A percentile compares a stretch with the other conserved stretches of the same genome.
phyloP scores from a whole-genome alignment of 2,329 filamentous ascomycete species.

The Colletotrichum orchidophilum region DNA sequence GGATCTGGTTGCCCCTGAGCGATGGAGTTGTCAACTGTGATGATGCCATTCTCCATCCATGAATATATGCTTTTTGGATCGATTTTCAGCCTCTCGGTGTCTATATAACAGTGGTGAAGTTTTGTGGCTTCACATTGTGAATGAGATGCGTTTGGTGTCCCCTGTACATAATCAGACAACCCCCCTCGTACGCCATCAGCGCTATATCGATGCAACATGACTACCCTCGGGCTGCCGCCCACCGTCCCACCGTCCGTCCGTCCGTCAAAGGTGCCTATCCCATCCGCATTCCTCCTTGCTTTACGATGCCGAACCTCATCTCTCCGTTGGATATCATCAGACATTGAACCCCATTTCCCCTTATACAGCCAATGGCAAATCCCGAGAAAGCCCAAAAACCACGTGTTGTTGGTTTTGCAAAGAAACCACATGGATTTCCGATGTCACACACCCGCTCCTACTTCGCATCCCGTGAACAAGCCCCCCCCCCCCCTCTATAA shows the following conservation, averaged over 20 bases:
- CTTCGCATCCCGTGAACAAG: neutral
- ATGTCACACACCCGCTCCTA: neutral
- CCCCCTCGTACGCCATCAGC: neutral
- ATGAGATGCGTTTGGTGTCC: neutral
- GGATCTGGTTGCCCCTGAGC: too few species aligned
- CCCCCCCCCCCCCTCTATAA: too few species aligned
- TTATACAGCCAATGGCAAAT: neutral
- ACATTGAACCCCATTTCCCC: rapidly evolving
- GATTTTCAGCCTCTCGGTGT: too few species aligned
- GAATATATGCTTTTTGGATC: too few species aligned
- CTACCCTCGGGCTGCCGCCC: neutral
- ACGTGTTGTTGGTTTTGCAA: too few species aligned
- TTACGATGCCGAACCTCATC: neutral
- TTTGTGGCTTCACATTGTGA: neutral
- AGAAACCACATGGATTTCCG: too few species aligned
- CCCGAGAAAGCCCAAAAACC: neutral
- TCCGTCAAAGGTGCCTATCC: too few species aligned
- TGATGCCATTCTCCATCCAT: too few species aligned
- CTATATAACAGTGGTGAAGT: neutral
- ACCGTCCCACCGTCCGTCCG: neutral
- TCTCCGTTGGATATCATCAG: neutral
- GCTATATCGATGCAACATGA: neutral
- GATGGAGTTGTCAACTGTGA: too few species aligned
- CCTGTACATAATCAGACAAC: neutral
- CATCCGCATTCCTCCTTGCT: neutral